Percentiles rank a stretch among this genome's conserved stretches.
These are phyloP conservation scores for Pseudonitzschia pungens DNA, from an alignment of 108 stramenopile species.

Conservation along the genomic window DNA sequence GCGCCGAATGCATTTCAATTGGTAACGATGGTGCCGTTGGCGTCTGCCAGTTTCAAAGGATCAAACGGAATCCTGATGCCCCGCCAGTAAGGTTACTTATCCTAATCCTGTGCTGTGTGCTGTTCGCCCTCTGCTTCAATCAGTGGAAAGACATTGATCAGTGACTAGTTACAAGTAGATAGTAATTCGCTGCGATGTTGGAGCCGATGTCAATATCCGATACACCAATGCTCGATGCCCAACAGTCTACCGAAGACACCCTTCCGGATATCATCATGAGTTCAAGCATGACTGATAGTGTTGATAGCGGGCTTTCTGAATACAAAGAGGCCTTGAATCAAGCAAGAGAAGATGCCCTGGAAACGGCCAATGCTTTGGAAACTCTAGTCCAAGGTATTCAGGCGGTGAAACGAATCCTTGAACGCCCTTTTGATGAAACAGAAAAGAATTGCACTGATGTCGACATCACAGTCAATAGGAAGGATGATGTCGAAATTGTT, in stretches of 20 bases:
- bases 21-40: too few relatives aligned
- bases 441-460: not conserved
- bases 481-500: not conserved
- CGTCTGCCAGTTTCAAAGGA: too few relatives aligned
- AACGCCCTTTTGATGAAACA: slow-evolving; percentile 4
- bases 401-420: slow-evolving; percentile 29
- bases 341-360: slow-evolving; percentile 11
- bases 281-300: not conserved
- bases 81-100: too few relatives aligned
- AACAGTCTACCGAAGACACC: not conserved
- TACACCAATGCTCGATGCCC: not conserved
- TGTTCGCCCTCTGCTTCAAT: too few relatives aligned
- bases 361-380: slow-evolving; percentile 23
- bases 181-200: too few relatives aligned
- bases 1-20: too few relatives aligned
- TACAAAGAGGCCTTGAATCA: slow-evolving; percentile 1
- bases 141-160: too few relatives aligned
- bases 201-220: not conserved
- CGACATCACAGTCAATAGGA: not conserved
- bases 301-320: not conserved
- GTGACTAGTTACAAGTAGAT: too few relatives aligned
- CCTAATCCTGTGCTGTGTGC: too few relatives aligned
- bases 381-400: slow-evolving; percentile 17
- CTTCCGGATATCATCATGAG: not conserved
- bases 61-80: too few relatives aligned